Evolutionary conservation across 441 rosid genomes (phyloP).

Genomic region (Pelargonium myrrhifolium): DNA sequence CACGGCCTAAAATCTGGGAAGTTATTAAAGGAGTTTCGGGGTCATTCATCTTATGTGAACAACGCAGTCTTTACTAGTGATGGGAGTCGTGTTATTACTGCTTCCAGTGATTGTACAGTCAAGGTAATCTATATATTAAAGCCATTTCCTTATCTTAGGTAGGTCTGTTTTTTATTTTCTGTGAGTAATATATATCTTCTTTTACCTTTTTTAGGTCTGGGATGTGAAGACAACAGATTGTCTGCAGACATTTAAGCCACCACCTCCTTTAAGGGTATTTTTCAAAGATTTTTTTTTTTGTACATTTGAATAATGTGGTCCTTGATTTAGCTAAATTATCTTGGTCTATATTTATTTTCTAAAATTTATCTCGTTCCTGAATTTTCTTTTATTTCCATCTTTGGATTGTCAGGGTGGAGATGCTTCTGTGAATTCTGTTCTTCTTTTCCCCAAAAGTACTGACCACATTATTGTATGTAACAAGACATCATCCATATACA

Average conservation of each 20-base stretch:
- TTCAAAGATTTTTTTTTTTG: background rate
- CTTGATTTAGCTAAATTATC: background rate
- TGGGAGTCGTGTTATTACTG: slow-evolving; percentile 83
- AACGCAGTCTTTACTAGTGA: slow-evolving; percentile 86
- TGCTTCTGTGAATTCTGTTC: slow-evolving; percentile 95
- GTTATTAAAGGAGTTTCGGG: slow-evolving; percentile 85
- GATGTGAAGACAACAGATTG: slow-evolving; percentile 92
- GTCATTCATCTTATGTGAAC: slow-evolving; percentile 72
- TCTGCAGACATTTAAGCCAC: slow-evolving; percentile 86
- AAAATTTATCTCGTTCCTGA: slow-evolving; percentile 1
- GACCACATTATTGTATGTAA: slow-evolving; percentile 92
- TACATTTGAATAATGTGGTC: background rate
- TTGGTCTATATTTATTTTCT: background rate
- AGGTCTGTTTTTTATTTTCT: slow-evolving; percentile 3
- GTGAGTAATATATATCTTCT: slow-evolving; percentile 17
- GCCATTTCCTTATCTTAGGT: background rate
- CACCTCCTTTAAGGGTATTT: slow-evolving; percentile 83
- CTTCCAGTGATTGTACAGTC: slow-evolving; percentile 89
- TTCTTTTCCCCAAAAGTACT: slow-evolving; percentile 79
- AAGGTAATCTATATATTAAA: slow-evolving; percentile 36
- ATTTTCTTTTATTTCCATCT: slow-evolving; percentile 15
- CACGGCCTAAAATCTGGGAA: slow-evolving; percentile 93
- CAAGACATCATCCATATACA: slow-evolving; percentile 79
- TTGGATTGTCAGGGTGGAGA: slow-evolving; percentile 74
- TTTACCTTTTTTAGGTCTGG: slow-evolving; percentile 67